phyloP scores from a whole-genome alignment of 2,329 filamentous ascomycete genomes.

The Aspergillus ibericus region DNA sequence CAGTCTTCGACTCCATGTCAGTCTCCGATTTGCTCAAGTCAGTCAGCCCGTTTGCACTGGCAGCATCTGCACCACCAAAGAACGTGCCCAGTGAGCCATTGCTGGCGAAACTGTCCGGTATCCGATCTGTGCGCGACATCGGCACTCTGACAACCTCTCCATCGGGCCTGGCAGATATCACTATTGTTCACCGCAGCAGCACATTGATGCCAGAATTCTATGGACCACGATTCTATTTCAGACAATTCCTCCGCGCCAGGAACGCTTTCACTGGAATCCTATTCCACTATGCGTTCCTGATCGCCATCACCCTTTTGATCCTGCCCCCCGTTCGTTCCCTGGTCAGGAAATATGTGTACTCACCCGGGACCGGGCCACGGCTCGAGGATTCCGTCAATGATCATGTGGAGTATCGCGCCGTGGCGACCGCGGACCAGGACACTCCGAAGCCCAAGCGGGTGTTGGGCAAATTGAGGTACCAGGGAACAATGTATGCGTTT shows the following conservation, averaged over 20 bases:
- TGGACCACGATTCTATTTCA: conserved; percentile 59
- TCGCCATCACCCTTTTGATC: conserved; percentile 49
- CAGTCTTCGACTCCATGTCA: conserved; percentile 50
- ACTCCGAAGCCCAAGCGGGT: conserved; percentile 37
- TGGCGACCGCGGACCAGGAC: conserved; percentile 46
- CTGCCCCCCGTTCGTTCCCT: conserved; percentile 56
- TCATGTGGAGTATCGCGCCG: conserved; percentile 44
- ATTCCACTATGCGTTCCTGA: conserved; percentile 50
- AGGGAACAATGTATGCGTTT: conserved; percentile 45
- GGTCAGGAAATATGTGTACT: conserved; percentile 47
- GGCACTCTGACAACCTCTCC: conserved; percentile 59
- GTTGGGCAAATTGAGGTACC: conserved; percentile 43
- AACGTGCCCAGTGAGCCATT: conserved; percentile 34
- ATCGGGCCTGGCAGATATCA: conserved; percentile 54
- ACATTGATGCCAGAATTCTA: conserved; percentile 59
- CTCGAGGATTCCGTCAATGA: conserved; percentile 45
- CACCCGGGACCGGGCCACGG: conserved; percentile 53
- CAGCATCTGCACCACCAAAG: conserved; percentile 41
- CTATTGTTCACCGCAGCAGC: conserved; percentile 62
- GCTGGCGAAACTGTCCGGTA: conserved; percentile 46
- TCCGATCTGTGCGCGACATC: conserved; percentile 56
- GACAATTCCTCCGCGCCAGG: conserved; percentile 56
- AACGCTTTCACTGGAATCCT: conserved; percentile 50
- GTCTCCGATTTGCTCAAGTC: conserved; percentile 48
- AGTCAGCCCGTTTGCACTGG: conserved; percentile 54